phyloP scores from a whole-genome alignment of 495 filamentous ascomycete species.

The Penicillium lagena region DNA sequence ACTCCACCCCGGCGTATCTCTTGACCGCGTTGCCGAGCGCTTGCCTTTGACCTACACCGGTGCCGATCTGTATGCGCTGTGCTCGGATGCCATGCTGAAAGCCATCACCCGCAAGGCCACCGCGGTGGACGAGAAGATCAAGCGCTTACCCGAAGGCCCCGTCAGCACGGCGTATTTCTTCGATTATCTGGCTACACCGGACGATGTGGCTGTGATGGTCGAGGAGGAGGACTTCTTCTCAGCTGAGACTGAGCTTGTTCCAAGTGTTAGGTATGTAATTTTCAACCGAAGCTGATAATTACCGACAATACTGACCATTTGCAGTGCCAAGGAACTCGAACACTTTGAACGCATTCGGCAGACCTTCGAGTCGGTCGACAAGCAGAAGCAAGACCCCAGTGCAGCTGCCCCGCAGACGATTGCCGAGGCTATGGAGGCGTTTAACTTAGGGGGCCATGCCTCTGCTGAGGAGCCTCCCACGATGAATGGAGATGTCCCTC shows the following conservation, averaged over 20 bases:
- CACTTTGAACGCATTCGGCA: conserved; percentile 84
- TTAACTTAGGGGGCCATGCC: conserved; percentile 17
- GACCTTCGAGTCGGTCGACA: conserved; percentile 62
- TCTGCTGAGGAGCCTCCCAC: conserved; percentile 14
- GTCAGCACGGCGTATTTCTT: conserved; percentile 90
- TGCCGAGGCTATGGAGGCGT: conserved; percentile 32
- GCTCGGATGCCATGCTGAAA: conserved; percentile 97
- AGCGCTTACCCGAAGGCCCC: conserved; percentile 42
- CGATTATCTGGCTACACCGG: conserved; percentile 76
- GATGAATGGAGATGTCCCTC: conserved; percentile 24
- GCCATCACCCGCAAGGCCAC: conserved; percentile 88
- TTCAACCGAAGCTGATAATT: background rate
- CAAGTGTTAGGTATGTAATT: conserved; percentile 63
- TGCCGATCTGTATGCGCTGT: conserved; percentile 92
- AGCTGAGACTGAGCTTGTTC: conserved; percentile 80
- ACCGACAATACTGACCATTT: conserved; percentile 12
- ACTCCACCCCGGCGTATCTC: conserved; percentile 67
- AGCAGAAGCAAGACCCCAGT: conserved; percentile 28
- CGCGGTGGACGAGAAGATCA: conserved; percentile 79
- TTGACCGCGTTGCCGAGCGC: conserved; percentile 62
- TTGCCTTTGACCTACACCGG: conserved; percentile 96
- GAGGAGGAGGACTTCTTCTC: conserved; percentile 78
- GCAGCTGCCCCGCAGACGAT: conserved; percentile 27
- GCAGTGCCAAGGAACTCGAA: conserved; percentile 79
- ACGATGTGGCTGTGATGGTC: conserved; percentile 81